Conservation (phyloP, 1,284 basidiomycete species). For the Ceratobasidium sp. region DNA sequence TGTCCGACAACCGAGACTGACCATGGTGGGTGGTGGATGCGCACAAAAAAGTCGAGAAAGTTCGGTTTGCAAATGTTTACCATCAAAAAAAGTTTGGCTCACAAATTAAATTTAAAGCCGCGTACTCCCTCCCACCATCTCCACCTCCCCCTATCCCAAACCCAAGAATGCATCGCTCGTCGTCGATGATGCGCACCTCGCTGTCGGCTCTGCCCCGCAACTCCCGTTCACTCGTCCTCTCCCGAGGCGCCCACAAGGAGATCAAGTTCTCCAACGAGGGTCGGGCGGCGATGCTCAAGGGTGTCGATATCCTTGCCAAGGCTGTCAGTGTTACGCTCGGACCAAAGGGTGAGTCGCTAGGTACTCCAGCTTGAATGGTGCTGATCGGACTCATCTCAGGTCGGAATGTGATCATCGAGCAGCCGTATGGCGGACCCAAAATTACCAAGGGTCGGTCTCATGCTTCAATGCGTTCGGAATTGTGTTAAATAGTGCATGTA, state of each 20-base stretch:
- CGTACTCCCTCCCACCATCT: slow-evolving; percentile 19
- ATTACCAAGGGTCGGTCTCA: slow-evolving; percentile 86
- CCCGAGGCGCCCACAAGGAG: slow-evolving; percentile 90
- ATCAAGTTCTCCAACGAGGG: slow-evolving; percentile 98
- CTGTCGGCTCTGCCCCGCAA: slow-evolving; percentile 61
- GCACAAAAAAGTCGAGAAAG: slow-evolving; percentile 34
- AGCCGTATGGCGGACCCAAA: slow-evolving; percentile 96
- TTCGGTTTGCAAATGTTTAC: slow-evolving; percentile 40
- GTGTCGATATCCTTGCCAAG: slow-evolving; percentile 96
- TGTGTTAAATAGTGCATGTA: slow-evolving; percentile 51
- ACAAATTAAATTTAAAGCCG: slow-evolving; percentile 38
- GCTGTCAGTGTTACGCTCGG: slow-evolving; percentile 95
- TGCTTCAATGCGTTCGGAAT: background rate
- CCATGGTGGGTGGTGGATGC: slow-evolving; percentile 43
- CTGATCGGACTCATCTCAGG: slow-evolving; percentile 60
- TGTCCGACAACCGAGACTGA: background rate
- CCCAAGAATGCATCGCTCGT: slow-evolving; percentile 50
- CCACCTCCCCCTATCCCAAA: slow-evolving; percentile 27
- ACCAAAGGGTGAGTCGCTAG: slow-evolving; percentile 80
- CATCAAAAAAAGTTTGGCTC: slow-evolving; percentile 41
- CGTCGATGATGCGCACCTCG: slow-evolving; percentile 52
- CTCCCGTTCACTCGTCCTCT: slow-evolving; percentile 62
- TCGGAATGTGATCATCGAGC: slow-evolving; percentile 98
- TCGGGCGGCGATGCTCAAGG: slow-evolving; percentile 91
- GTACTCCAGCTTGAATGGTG: slow-evolving; percentile 31